phyloP scores from a whole-genome alignment of 768 basidiomycete species.

The Holtermannia corniformis region DNA sequence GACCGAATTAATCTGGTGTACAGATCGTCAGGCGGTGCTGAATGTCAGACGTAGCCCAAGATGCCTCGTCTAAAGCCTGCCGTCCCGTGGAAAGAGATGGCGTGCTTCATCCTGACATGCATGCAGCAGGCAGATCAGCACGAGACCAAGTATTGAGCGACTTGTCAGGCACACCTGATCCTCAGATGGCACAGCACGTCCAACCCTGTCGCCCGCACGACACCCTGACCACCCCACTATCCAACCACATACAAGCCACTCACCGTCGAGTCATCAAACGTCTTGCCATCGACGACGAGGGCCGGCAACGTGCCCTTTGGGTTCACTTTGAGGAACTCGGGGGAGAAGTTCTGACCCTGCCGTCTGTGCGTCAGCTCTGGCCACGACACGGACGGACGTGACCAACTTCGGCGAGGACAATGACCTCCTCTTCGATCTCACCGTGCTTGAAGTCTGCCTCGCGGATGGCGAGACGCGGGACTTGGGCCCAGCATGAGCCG shows the following conservation, averaged over 20 bases:
- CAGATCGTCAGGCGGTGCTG: no score
- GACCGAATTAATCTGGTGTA: no score
- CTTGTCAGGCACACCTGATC: neutral
- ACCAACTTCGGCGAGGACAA: constrained; percentile 32
- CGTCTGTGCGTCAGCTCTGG: neutral
- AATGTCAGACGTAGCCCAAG: no score
- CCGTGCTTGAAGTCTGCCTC: constrained; percentile 22
- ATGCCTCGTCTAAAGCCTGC: no score
- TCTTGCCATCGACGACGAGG: constrained; percentile 23
- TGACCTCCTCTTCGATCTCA: constrained; percentile 21
- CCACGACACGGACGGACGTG: neutral
- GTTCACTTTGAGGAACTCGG: constrained; percentile 34
- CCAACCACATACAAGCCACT: no score
- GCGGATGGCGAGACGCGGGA: constrained; percentile 25
- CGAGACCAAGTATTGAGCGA: neutral
- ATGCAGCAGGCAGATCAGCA: neutral
- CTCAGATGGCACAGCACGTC: neutral
- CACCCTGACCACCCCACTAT: no score
- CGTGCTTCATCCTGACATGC: neutral
- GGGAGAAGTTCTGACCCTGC: constrained; percentile 33
- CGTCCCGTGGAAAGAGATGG: no score
- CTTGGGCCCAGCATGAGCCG: constrained; percentile 33
- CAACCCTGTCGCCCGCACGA: no score
- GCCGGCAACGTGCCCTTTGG: constrained; percentile 30
- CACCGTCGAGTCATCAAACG: constrained; percentile 29